Evolutionary conservation across 208 protist species (phyloP).

Genomic region (Wallacemonas sp.): DNA sequence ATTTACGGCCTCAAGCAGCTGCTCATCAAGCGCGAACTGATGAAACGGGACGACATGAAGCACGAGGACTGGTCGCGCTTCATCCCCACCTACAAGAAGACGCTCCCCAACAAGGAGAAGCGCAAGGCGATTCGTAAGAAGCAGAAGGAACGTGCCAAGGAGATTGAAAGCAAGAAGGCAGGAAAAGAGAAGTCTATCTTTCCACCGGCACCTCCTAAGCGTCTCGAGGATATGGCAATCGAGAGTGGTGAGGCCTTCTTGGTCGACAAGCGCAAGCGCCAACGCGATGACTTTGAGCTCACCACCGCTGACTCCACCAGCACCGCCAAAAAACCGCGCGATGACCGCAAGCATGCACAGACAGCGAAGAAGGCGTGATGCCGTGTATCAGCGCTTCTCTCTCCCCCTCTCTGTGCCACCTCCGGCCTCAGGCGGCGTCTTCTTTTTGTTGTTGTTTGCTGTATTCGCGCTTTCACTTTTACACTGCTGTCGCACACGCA

Average conservation of each 20-base stretch:
- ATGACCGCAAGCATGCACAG: not conserved
- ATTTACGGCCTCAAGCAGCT: constrained; percentile 99
- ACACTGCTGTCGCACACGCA: no score
- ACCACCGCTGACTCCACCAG: constrained; percentile 2
- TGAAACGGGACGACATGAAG: constrained; percentile 95
- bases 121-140: constrained; percentile 83
- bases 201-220: constrained; percentile 83
- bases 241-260: constrained; percentile 90
- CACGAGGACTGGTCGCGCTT: constrained; percentile 98
- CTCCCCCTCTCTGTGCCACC: no score
- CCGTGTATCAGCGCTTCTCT: no score
- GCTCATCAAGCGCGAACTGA: constrained; percentile 99
- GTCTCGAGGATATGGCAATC: constrained; percentile 91
- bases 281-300: constrained; percentile 74
- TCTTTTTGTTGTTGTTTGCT: no score
- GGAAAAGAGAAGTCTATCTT: constrained; percentile 85
- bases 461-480: no score
- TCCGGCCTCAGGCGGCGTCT: no score
- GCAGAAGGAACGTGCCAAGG: constrained; percentile 80
- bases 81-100: constrained; percentile 97
- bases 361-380: constrained; percentile 8
- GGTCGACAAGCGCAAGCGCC: constrained; percentile 32
- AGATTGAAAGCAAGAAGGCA: constrained; percentile 52
- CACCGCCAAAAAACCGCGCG: not conserved
- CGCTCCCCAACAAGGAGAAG: constrained; percentile 87